phyloP scores from a whole-genome alignment of 2,329 filamentous ascomycete species.

The Cercospora zeae-maydis region DNA sequence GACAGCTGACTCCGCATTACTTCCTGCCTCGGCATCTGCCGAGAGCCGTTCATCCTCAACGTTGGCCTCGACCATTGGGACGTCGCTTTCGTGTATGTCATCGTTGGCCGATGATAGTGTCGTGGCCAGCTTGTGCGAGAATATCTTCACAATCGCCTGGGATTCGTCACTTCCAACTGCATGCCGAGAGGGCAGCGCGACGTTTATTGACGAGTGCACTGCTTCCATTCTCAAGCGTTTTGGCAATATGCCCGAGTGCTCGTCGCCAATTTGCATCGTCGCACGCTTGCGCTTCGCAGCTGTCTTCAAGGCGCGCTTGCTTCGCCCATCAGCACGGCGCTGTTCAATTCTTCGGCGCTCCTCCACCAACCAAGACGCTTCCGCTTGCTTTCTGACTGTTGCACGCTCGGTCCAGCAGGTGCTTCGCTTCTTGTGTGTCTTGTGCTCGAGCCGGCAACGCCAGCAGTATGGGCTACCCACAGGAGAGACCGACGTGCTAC shows the following conservation, averaged over 20 bases:
- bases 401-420: neutral
- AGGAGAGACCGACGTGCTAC: neutral
- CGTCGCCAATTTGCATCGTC: neutral
- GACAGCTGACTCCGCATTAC: neutral
- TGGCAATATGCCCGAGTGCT: neutral
- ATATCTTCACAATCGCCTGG: neutral
- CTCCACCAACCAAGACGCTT: neutral
- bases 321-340: neutral
- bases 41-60: neutral
- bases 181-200: neutral
- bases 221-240: neutral
- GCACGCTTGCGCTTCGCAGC: neutral
- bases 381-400: neutral
- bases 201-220: neutral
- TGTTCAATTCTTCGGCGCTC: neutral
- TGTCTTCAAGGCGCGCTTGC: neutral
- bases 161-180: neutral
- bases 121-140: too few relatives aligned
- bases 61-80: neutral
- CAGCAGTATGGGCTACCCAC: neutral
- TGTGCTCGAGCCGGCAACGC: neutral
- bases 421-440: neutral
- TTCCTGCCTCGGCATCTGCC: neutral
- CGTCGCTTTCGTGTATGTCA: neutral
- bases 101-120: neutral